Conservation (phyloP, 2,329 filamentous ascomycete genomes). For the Aureobasidium lini region DNA sequence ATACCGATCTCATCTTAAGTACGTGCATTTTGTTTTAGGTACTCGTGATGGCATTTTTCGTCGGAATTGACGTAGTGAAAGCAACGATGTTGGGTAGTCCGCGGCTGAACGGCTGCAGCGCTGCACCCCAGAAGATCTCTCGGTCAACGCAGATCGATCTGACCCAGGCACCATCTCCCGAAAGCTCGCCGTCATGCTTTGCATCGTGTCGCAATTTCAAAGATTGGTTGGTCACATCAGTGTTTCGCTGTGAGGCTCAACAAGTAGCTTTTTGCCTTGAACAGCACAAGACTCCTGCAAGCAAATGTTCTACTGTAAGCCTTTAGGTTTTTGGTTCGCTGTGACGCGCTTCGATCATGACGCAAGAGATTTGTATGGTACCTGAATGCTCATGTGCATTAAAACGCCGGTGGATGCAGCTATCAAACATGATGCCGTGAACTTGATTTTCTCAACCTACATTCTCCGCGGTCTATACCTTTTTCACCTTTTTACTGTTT, state of each 20-base stretch:
- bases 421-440: background rate
- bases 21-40: background rate
- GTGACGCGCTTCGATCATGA: background rate
- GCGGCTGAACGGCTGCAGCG: background rate
- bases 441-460: background rate
- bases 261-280: background rate
- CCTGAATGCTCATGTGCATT: background rate
- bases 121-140: constrained; percentile 8
- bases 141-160: no score
- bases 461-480: background rate
- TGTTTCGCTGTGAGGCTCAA: background rate
- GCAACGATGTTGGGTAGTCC: background rate
- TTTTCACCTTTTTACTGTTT: background rate
- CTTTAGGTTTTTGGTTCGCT: background rate
- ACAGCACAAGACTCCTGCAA: background rate
- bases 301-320: background rate
- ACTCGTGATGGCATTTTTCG: background rate
- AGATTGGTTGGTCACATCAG: background rate
- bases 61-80: background rate
- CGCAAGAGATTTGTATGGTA: background rate
- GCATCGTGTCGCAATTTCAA: background rate
- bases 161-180: background rate
- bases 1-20: background rate
- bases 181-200: background rate
- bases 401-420: background rate